Base-by-base conservation (phyloP, 2,329 filamentous ascomycete genomes). In the Capronia americana region DNA sequence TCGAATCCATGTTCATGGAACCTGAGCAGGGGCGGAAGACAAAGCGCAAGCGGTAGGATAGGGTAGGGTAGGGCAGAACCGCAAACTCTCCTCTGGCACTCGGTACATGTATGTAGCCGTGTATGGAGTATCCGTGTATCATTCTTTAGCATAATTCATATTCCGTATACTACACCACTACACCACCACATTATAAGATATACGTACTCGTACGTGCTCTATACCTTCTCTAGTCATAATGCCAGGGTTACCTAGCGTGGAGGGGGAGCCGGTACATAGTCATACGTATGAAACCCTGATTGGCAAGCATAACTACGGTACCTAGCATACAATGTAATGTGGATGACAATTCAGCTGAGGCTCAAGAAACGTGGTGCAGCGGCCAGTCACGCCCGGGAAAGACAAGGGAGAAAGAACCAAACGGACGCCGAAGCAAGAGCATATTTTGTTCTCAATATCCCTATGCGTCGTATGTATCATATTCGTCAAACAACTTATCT, bases 1-100 rank as follows among this genome's bases (percentile, higher is more conserved):
- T 69, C 12, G 63, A 65, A 14, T 54, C 64, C 6, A 69, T 69
- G 67, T 59, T 67, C 32, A 11, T 48, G 10, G 48, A 61, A 23
- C 48, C 58, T 12, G 26, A n/a, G 12, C 20, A 51, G 23, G 24
- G 24, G 48, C 20, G 3, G 10, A 51, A 51, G 23, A 20, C 48
- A 7, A 51, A 23, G 23, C 14, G 20, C 10, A 51, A 28, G 14
- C 48, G 48, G 48, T 51, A 51, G 48, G 12, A 20, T 48, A 23
- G 44, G 24, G 20, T 11, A 50, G 20, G 23, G 8, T 50, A 23
- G n/a, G 32, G 10, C 32, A 34, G 32, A 41, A 41, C 12, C 14
- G 34, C 14, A 41, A 41, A 41, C 34, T 41, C 34, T 41, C 14
- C 34, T 41, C 32, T 34, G 3, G 10, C 32, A 2, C 32, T 34